Evolutionary conservation across 2,329 filamentous ascomycete genomes (phyloP).

Genomic region (Colletotrichum liaoningense): DNA sequence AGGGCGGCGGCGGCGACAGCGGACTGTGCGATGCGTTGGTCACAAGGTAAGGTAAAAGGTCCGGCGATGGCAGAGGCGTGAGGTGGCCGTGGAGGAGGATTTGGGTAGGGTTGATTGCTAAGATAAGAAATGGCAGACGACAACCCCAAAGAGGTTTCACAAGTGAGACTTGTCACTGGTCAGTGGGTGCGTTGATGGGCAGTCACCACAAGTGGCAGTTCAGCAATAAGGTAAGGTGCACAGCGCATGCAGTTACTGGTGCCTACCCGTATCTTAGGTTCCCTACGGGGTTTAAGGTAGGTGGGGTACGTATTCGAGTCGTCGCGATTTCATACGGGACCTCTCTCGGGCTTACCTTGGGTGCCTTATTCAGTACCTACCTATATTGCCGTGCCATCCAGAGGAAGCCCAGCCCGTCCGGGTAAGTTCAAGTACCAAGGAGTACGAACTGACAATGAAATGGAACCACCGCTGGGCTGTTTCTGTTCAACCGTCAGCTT

Average conservation of each 20-base stretch:
- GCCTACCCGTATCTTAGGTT: no score
- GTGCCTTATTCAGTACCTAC: background rate
- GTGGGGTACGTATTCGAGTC: background rate
- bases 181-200: background rate
- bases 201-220: background rate
- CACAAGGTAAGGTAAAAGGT: slow-evolving; percentile 18
- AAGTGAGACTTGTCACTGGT: slow-evolving; percentile 29
- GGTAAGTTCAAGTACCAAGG: background rate
- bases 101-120: slow-evolving; percentile 18
- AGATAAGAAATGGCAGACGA: slow-evolving; percentile 32
- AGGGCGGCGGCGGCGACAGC: slow-evolving; percentile 15
- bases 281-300: no score
- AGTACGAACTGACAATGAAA: background rate
- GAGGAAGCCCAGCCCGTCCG: background rate
- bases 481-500: slow-evolving; percentile 16
- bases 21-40: slow-evolving; percentile 34
- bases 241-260: background rate
- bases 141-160: slow-evolving; percentile 24
- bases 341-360: background rate
- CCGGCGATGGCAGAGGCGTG: slow-evolving; percentile 31
- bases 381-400: background rate
- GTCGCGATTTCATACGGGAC: background rate
- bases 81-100: slow-evolving; percentile 16
- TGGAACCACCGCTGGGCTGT: background rate
- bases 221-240: background rate